Conservation (phyloP, 805 yeast genomes). For the Huiozyma sinensis region DNA sequence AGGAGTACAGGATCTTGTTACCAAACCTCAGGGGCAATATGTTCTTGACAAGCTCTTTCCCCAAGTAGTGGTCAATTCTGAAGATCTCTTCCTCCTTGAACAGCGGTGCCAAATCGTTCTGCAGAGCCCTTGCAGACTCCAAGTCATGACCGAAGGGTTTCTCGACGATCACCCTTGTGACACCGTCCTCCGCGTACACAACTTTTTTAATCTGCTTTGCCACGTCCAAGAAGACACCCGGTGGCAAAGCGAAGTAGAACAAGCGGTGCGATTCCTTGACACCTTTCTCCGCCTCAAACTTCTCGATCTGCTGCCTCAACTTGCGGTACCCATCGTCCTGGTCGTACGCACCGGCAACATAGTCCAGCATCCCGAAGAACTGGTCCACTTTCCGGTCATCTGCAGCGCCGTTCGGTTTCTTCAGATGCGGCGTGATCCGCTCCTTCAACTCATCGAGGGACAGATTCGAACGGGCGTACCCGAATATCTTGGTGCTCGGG, state of each 20-base stretch:
- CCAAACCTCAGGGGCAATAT: slow-evolving; percentile 81
- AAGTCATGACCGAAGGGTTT: slow-evolving; percentile 96
- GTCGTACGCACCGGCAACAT: slow-evolving; percentile 74
- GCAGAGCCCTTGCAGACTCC: slow-evolving; percentile 65
- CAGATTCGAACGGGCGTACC: slow-evolving; percentile 83
- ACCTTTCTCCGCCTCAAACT: slow-evolving; percentile 42
- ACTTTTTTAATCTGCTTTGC: slow-evolving; percentile 59
- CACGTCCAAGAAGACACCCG: slow-evolving; percentile 76
- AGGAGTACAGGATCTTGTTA: slow-evolving; percentile 71
- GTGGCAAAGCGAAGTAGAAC: slow-evolving; percentile 90
- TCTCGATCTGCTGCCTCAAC: slow-evolving; percentile 44
- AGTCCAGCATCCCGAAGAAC: slow-evolving; percentile 55
- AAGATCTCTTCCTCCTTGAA: slow-evolving; percentile 85
- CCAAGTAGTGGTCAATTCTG: slow-evolving; percentile 94
- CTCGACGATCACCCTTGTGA: slow-evolving; percentile 78
- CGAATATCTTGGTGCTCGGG: slow-evolving; percentile 58
- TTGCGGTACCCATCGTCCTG: slow-evolving; percentile 57
- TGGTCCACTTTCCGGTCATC: slow-evolving; percentile 39
- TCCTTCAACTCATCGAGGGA: slow-evolving; percentile 52
- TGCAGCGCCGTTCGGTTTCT: slow-evolving; percentile 35
- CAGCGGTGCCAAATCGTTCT: slow-evolving; percentile 68
- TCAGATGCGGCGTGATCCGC: slow-evolving; percentile 55
- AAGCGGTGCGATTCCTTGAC: slow-evolving; percentile 58
- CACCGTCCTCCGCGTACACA: slow-evolving; percentile 58
- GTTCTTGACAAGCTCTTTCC: slow-evolving; percentile 96